A percentile compares a stretch with the other conserved stretches of the same genome.
Conservation (phyloP, 2,329 filamentous ascomycete genomes). For the Cercospora janseana region DNA sequence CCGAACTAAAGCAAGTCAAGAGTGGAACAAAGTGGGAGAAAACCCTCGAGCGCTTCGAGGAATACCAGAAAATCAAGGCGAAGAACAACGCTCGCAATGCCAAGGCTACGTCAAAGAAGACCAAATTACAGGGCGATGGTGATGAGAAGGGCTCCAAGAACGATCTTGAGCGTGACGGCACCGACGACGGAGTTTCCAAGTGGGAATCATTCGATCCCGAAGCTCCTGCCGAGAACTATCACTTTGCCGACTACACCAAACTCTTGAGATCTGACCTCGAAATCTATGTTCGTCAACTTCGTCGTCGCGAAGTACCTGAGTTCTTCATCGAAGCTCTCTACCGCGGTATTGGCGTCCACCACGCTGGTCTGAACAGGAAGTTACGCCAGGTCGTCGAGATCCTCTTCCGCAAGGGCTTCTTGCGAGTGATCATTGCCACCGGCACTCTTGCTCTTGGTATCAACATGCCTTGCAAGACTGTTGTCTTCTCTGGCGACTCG, state of each 20-base stretch:
- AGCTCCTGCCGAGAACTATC: conserved; percentile 61
- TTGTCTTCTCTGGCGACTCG: conserved; percentile 72
- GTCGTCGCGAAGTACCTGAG: conserved; percentile 50
- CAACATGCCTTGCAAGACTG: conserved; percentile 81
- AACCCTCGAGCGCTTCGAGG: conserved; percentile 58
- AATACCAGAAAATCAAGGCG: conserved; percentile 53
- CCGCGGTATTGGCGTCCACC: conserved; percentile 73
- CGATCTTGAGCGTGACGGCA: conserved; percentile 58
- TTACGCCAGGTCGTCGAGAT: conserved; percentile 74
- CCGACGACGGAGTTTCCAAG: conserved; percentile 52
- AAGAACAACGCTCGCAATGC: conserved; percentile 40
- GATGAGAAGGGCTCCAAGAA: conserved; percentile 54
- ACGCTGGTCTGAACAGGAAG: conserved; percentile 74
- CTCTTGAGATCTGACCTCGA: conserved; percentile 59
- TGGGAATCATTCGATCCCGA: conserved; percentile 68
- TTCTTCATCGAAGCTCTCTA: conserved; percentile 60
- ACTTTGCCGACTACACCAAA: conserved; percentile 64
- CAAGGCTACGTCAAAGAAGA: conserved; percentile 41
- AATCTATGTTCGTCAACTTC: conserved; percentile 53
- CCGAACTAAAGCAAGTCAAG: conserved; percentile 59
- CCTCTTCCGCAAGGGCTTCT: conserved; percentile 68
- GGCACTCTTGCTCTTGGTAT: conserved; percentile 75
- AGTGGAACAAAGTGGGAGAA: conserved; percentile 59
- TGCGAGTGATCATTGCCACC: conserved; percentile 70
- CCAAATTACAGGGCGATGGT: conserved; percentile 39